Percentiles rank a stretch among this genome's conserved stretches.
Evolutionary conservation across 805 yeast genomes (phyloP).

Genomic region (Candida yuanshanica): DNA sequence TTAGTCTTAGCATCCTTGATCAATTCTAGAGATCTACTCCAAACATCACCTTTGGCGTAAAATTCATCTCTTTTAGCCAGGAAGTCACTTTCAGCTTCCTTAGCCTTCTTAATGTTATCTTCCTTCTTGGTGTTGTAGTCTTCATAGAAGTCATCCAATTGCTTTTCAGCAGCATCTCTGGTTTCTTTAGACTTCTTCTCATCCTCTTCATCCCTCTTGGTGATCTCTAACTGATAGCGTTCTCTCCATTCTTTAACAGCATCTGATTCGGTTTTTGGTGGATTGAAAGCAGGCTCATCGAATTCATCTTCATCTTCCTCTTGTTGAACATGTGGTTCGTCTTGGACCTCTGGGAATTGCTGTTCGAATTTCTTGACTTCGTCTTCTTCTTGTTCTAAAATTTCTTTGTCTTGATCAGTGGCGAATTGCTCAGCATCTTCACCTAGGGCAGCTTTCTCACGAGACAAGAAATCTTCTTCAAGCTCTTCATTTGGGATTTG

Average conservation of each 20-base stretch:
- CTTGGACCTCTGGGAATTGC: slow-evolving; percentile 55
- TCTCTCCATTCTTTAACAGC: slow-evolving; percentile 75
- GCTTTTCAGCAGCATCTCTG: slow-evolving; percentile 69
- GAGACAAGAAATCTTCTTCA: slow-evolving; percentile 52
- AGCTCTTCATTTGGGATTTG: slow-evolving; percentile 30
- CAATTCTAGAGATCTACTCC: slow-evolving; percentile 62
- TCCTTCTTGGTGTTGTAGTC: slow-evolving; percentile 83
- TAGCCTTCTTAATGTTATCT: slow-evolving; percentile 54
- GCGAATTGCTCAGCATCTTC: slow-evolving; percentile 52
- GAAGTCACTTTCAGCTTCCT: slow-evolving; percentile 65
- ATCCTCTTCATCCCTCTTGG: slow-evolving; percentile 71
- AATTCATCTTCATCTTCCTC: slow-evolving; percentile 39
- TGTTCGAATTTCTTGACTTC: slow-evolving; percentile 57
- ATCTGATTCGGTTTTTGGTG: slow-evolving; percentile 41
- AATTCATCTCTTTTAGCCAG: slow-evolving; percentile 69
- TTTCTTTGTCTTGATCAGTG: slow-evolving; percentile 54
- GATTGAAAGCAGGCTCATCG: slow-evolving; percentile 25
- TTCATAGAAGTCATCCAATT: slow-evolving; percentile 89
- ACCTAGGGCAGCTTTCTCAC: slow-evolving; percentile 65
- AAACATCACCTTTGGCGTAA: slow-evolving; percentile 74
- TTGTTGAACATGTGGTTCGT: slow-evolving; percentile 13
- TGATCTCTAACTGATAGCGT: slow-evolving; percentile 72
- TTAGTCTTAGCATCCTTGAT: slow-evolving; percentile 30
- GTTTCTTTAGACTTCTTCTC: slow-evolving; percentile 58
- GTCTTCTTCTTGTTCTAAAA: slow-evolving; percentile 32